phyloP scores from a whole-genome alignment of 2,329 filamentous ascomycete species.

The Monosporascus sp. region DNA sequence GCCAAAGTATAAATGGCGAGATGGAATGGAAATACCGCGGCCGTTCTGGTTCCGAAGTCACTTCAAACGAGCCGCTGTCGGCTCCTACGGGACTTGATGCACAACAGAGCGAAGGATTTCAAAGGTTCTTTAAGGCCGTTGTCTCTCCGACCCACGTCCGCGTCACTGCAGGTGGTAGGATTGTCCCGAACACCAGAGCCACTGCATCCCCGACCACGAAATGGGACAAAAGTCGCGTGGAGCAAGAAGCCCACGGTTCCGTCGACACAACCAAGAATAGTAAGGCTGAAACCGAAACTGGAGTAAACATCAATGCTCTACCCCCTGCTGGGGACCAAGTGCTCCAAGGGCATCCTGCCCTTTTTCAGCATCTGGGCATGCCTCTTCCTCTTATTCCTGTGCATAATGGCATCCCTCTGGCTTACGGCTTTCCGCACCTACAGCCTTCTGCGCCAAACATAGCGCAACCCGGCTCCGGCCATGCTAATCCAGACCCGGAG shows the following conservation, averaged over 20 bases:
- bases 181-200: conserved; percentile 58
- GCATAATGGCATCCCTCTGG: conserved; percentile 13
- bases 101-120: conserved; percentile 60
- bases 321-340: conserved; percentile 13
- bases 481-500: conserved; percentile 8
- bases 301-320: conserved; percentile 6
- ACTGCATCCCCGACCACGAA: conserved; percentile 48
- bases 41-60: conserved; percentile 38
- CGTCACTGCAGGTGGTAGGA: conserved; percentile 61
- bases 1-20: conserved; percentile 14
- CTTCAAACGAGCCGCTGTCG: conserved; percentile 41
- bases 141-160: conserved; percentile 61
- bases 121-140: conserved; percentile 63
- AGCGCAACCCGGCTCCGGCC: conserved; percentile 7
- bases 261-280: conserved; percentile 18
- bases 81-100: conserved; percentile 47
- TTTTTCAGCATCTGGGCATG: conserved; percentile 22
- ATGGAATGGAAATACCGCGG: conserved; percentile 39
- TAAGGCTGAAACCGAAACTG: conserved; percentile 6
- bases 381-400: conserved; percentile 23
- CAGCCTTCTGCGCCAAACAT: conserved; percentile 5
- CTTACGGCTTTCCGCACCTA: conserved; percentile 14
- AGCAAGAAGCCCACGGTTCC: conserved; percentile 15
- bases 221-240: conserved; percentile 36
- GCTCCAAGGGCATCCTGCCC: conserved; percentile 10